phyloP scores from a whole-genome alignment of 345 rosid species.

The Eucalyptus grandis region DNA sequence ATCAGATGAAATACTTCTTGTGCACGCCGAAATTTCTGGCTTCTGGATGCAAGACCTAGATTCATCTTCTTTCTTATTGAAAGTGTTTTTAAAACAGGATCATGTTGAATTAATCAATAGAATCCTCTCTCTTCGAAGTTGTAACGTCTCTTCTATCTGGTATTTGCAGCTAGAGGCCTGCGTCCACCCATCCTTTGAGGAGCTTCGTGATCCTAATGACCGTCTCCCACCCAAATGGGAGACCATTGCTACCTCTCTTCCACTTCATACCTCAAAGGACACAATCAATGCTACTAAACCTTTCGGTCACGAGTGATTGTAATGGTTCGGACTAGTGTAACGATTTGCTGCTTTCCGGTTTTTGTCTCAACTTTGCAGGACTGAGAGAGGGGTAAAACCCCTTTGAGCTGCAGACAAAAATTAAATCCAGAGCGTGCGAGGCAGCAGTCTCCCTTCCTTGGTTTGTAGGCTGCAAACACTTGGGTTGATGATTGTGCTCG shows the following conservation, averaged over 20 bases:
- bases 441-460: background rate
- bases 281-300: background rate
- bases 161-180: background rate
- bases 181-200: background rate
- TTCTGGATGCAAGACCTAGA: background rate
- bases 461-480: background rate
- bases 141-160: background rate
- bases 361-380: background rate
- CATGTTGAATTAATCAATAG: background rate
- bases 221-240: background rate
- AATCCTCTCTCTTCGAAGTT: background rate
- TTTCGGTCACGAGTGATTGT: accelerated
- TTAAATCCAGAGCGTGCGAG: background rate
- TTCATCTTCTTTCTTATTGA: background rate
- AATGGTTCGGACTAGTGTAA: background rate
- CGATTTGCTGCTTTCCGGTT: background rate
- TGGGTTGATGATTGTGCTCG: background rate
- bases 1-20: background rate
- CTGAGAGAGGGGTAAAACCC: background rate
- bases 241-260: background rate
- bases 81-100: background rate
- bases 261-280: background rate
- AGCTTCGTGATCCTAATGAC: background rate
- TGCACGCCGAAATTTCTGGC: background rate
- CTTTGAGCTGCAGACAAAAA: background rate